Evolutionary conservation across 805 yeast species (phyloP).

Genomic region (Cyberlindnera euphorbiiphila): DNA sequence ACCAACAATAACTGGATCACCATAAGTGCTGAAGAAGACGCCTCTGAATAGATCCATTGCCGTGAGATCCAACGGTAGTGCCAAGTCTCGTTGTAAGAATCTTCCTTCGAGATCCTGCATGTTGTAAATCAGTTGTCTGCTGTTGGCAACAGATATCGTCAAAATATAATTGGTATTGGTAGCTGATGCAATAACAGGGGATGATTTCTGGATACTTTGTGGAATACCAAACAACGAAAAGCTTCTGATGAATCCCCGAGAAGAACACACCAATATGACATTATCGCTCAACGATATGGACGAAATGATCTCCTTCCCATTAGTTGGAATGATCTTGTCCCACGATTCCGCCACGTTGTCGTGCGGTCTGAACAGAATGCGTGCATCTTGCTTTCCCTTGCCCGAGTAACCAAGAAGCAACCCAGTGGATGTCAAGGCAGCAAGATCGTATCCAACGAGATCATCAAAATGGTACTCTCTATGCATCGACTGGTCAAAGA

Average conservation of each 20-base stretch:
- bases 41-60: slow-evolving; percentile 44
- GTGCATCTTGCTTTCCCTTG: slow-evolving; percentile 36
- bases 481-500: slow-evolving; percentile 73
- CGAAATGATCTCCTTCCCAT: slow-evolving; percentile 54
- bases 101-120: slow-evolving; percentile 46
- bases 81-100: slow-evolving; percentile 42
- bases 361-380: slow-evolving; percentile 67
- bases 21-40: slow-evolving; percentile 79
- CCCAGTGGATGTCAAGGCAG: slow-evolving; percentile 67
- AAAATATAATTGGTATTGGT: slow-evolving; percentile 30
- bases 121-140: slow-evolving; percentile 33
- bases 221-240: slow-evolving; percentile 75
- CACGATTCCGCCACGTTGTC: slow-evolving; percentile 59
- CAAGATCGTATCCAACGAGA: slow-evolving; percentile 63
- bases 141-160: slow-evolving; percentile 30
- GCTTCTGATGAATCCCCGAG: slow-evolving; percentile 66
- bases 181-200: slow-evolving; percentile 60
- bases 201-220: slow-evolving; percentile 59
- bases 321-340: slow-evolving; percentile 59
- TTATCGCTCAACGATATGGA: slow-evolving; percentile 63
- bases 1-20: slow-evolving; percentile 91
- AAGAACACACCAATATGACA: slow-evolving; percentile 65
- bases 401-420: slow-evolving; percentile 55
- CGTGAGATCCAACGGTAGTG: slow-evolving; percentile 38
- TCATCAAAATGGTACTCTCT: slow-evolving; percentile 87